Base-by-base conservation (phyloP, 2,329 filamentous ascomycete species). In the Hirsutella thompsonii region DNA sequence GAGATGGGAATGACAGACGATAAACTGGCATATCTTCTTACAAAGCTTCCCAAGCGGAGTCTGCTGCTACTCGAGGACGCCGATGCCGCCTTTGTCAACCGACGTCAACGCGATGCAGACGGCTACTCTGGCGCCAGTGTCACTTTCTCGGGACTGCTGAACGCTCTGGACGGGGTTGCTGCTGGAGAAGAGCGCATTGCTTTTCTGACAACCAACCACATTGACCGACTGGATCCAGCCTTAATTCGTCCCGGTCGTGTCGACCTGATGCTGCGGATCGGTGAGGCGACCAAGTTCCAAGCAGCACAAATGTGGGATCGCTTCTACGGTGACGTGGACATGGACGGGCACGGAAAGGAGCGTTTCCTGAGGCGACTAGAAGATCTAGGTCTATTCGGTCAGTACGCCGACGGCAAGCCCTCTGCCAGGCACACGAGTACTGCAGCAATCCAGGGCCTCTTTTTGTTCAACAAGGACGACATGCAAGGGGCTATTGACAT, bases 161-260 rank as follows among this genome's bases (percentile, higher is more conserved):
- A 89, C 53, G 83, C 84, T 0, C 61, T 90, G 13, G 92, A 98
- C 47, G 92, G 92, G 2, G 79, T 96, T n/a, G 88, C 88, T 6
- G 93, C 89, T 39, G 86, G 88, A 11, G 92, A 96, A 58, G 90
- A 96, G 65, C 77, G 92, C 40, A 84, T 98, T 46, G 79, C 93
- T 1, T 94, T 98, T 60, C 69, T 94, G 47, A 98, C 92, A 2
- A 94, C 90, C 18, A 98, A 98, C 55, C 87, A 95, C 55, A 79
- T 94, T 30, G 88, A 95, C 49, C 75, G 86, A 33, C 72, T 96
- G 2, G 88, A 95, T 54, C 82, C 87, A 45, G 92, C 92, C 4
- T 64, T 98, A 34, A 86, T 96, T 37, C 74, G 92, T 20, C 92
- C 92, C 0, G 92, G 92, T 1, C 76, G 92, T 38, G 88, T 98